Percentiles rank a stretch among this genome's conserved stretches.
Conservation (phyloP, 352 stramenopile species). For the Pythium biforme region DNA sequence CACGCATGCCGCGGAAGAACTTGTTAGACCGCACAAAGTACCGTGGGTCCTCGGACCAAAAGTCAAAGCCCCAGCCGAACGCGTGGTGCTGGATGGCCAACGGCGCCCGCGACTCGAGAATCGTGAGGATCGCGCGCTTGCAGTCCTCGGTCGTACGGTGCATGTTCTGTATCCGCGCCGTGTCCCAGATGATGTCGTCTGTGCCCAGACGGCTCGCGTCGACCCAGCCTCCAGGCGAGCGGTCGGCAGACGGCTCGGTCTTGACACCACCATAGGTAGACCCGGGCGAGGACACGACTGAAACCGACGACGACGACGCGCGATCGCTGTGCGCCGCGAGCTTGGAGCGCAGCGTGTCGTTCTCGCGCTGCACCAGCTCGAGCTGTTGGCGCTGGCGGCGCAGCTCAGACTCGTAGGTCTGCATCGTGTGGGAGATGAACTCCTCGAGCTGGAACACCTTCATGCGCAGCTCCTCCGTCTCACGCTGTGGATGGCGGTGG, state of each 20-base stretch:
- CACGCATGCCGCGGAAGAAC: slow-evolving; percentile 58
- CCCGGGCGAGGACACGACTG: slow-evolving; percentile 7
- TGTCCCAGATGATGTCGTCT: slow-evolving; percentile 21
- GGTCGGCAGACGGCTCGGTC: neutral
- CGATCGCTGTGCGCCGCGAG: neutral
- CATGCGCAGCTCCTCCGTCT: slow-evolving; percentile 65
- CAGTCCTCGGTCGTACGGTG: slow-evolving; percentile 33
- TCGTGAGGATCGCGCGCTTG: slow-evolving; percentile 40
- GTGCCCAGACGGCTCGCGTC: neutral
- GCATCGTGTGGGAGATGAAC: slow-evolving; percentile 57
- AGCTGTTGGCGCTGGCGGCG: slow-evolving; percentile 42
- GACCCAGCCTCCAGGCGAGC: neutral
- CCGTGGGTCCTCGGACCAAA: slow-evolving; percentile 47
- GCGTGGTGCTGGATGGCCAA: slow-evolving; percentile 43
- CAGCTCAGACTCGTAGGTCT: slow-evolving; percentile 54
- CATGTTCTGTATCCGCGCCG: slow-evolving; percentile 23
- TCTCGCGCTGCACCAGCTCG: slow-evolving; percentile 44
- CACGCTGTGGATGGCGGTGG: slow-evolving; percentile 37
- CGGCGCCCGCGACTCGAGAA: slow-evolving; percentile 36
- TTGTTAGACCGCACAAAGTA: slow-evolving; percentile 63
- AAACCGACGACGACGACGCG: slow-evolving; percentile 9
- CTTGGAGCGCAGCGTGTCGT: slow-evolving; percentile 32
- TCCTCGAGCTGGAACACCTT: slow-evolving; percentile 73
- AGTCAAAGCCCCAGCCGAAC: slow-evolving; percentile 67
- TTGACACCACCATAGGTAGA: neutral